Evolutionary conservation across 2,329 filamentous ascomycete species (phyloP).

Genomic region (Verticillium nonalfalfae): DNA sequence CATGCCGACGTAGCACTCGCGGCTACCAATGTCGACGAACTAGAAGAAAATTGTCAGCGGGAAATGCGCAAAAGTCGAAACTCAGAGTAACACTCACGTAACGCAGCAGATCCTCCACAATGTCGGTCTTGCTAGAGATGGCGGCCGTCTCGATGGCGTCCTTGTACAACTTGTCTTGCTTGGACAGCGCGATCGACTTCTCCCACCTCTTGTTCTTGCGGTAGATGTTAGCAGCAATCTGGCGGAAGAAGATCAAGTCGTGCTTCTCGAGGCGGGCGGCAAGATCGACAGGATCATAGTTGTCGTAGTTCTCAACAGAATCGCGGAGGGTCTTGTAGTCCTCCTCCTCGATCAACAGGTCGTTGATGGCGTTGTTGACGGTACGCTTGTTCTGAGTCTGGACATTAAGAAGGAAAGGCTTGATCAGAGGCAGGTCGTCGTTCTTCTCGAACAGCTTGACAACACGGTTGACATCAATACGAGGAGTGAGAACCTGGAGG

Average conservation of each 20-base stretch:
- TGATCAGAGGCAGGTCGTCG: conserved; percentile 96
- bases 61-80: conserved; percentile 3
- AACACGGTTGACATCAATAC: conserved; percentile 98
- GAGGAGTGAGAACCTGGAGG: conserved; percentile 81
- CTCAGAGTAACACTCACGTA: conserved; percentile 68
- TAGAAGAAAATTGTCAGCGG: conserved; percentile 34
- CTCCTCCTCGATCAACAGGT: conserved; percentile 95
- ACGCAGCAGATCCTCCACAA: conserved; percentile 91
- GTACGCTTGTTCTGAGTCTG: conserved; percentile 96
- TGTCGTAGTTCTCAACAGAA: conserved; percentile 98
- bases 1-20: conserved; percentile 99
- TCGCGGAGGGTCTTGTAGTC: conserved; percentile 98
- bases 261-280: conserved; percentile 93
- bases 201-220: conserved; percentile 99
- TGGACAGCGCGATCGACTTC: conserved; percentile 94
- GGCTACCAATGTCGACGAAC: conserved; percentile 99
- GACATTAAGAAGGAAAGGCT: conserved; percentile 95
- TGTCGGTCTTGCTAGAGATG: conserved; percentile 81
- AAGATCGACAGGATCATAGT: conserved; percentile 92
- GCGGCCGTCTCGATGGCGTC: conserved; percentile 97
- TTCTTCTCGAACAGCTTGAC: conserved; percentile 98
- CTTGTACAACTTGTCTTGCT: conserved; percentile 99
- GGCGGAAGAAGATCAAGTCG: conserved; percentile 97
- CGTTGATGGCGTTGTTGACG: conserved; percentile 97
- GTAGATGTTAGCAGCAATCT: conserved; percentile 97